Evolutionary conservation across 2,329 filamentous ascomycete species (phyloP).

Genomic region (Colletotrichum lini): DNA sequence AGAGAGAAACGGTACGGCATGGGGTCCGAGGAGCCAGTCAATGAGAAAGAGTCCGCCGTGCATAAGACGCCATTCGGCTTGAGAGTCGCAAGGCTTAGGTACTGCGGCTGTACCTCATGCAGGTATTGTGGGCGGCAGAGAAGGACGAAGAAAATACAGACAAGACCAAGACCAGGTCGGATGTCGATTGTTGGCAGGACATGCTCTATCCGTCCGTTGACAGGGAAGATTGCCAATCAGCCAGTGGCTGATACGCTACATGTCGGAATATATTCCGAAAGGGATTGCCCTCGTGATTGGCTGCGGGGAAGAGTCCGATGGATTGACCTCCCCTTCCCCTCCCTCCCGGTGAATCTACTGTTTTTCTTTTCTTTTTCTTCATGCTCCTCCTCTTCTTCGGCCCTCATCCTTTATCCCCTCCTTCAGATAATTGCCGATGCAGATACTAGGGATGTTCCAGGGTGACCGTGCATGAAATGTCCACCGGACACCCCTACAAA

Average conservation of each 20-base stretch:
- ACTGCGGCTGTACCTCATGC: not conserved
- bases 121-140: not conserved
- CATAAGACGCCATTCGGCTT: not conserved
- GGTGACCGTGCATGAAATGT: not conserved
- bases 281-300: not conserved
- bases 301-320: not conserved
- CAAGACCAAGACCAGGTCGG: not conserved
- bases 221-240: not conserved
- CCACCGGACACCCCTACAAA: not conserved
- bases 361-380: not conserved
- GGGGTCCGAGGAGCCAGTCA: not conserved
- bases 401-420: not conserved
- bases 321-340: not conserved
- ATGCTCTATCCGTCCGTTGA: not conserved
- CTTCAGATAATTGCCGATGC: not conserved
- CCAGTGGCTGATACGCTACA: not conserved
- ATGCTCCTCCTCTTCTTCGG: not conserved
- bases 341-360: not conserved
- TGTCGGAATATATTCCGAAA: not conserved
- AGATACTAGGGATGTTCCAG: not conserved
- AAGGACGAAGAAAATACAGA: not conserved
- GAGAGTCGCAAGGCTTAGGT: not conserved
- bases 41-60: not conserved
- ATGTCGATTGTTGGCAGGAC: not conserved
- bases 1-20: not conserved